A percentile compares a stretch with the other conserved stretches of the same genome.
phyloP scores from a whole-genome alignment of 1,139 yeast genomes.

The Saccharomyces hybrid region DNA sequence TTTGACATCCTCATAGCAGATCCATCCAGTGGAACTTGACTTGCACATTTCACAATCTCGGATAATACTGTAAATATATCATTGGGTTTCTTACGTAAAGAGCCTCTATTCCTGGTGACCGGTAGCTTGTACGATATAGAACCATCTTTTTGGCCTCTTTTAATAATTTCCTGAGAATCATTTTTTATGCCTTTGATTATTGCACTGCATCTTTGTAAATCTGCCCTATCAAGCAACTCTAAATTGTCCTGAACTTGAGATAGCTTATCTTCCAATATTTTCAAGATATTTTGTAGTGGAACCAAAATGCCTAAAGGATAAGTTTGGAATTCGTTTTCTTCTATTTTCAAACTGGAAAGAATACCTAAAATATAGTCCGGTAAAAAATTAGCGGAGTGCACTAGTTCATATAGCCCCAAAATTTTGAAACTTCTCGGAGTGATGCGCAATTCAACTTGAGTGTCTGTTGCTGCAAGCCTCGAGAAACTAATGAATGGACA shows the following conservation, averaged over 20 bases:
- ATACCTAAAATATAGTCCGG: conserved; percentile 49
- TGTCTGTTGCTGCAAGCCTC: conserved; percentile 58
- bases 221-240: conserved; percentile 60
- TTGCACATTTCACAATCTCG: conserved; percentile 14
- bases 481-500: conserved; percentile 58
- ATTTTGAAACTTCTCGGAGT: conserved; percentile 61
- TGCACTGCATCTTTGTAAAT: conserved; percentile 36
- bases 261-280: conserved; percentile 50
- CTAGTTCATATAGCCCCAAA: conserved; percentile 52
- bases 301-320: conserved; percentile 66
- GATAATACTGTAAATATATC: conserved; percentile 14
- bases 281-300: conserved; percentile 57
- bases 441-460: conserved; percentile 48
- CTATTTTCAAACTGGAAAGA: conserved; percentile 50
- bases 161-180: conserved; percentile 1
- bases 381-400: conserved; percentile 48
- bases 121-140: background rate
- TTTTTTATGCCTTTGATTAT: conserved; percentile 8
- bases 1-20: conserved; percentile 3
- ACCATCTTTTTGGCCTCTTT: background rate
- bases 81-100: background rate
- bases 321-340: conserved; percentile 50
- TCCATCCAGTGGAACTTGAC: conserved; percentile 5
- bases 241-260: conserved; percentile 48
- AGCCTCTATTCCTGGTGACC: conserved; percentile 1